These are phyloP conservation scores for Rhamnella rubrinervis DNA, from an alignment of 331 rosid species.

Conservation along the genomic window DNA sequence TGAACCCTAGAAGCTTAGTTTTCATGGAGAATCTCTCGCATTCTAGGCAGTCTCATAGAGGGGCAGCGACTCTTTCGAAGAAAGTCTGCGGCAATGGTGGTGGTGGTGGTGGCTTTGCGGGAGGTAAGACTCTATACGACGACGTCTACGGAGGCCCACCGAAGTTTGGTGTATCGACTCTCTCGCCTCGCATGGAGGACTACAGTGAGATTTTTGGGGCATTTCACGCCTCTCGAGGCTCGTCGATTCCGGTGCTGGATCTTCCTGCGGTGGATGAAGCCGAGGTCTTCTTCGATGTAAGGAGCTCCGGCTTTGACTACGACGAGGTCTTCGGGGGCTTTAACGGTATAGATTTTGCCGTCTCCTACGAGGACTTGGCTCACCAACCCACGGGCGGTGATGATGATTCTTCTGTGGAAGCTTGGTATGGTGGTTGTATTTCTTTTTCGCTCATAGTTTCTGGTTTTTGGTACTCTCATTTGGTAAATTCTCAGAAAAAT, in stretches of 20 bases:
- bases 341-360: constrained; percentile 55
- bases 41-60: constrained; percentile 66
- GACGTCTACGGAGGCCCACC: constrained; percentile 92
- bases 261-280: constrained; percentile 69
- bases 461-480: constrained; percentile 3
- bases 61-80: constrained; percentile 43
- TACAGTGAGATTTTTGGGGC: constrained; percentile 85
- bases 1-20: constrained; percentile 44
- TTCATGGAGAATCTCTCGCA: constrained; percentile 71
- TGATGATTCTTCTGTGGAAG: constrained; percentile 61
- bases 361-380: constrained; percentile 68
- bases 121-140: constrained; percentile 57
- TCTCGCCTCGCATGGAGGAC: constrained; percentile 93
- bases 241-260: constrained; percentile 87
- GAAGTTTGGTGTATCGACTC: constrained; percentile 57
- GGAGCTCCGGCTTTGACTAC: constrained; percentile 65
- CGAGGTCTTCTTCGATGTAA: constrained; percentile 68
- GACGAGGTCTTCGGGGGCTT: constrained; percentile 72
- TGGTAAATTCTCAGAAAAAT: constrained; percentile 22
- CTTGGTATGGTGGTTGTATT: constrained; percentile 61
- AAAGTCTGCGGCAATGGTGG: constrained; percentile 42
- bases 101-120: constrained; percentile 33
- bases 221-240: constrained; percentile 73
- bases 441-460: constrained; percentile 9
- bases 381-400: constrained; percentile 26